phyloP scores from a whole-genome alignment of 2,329 filamentous ascomycete species.

The Canariomyces notabilis region DNA sequence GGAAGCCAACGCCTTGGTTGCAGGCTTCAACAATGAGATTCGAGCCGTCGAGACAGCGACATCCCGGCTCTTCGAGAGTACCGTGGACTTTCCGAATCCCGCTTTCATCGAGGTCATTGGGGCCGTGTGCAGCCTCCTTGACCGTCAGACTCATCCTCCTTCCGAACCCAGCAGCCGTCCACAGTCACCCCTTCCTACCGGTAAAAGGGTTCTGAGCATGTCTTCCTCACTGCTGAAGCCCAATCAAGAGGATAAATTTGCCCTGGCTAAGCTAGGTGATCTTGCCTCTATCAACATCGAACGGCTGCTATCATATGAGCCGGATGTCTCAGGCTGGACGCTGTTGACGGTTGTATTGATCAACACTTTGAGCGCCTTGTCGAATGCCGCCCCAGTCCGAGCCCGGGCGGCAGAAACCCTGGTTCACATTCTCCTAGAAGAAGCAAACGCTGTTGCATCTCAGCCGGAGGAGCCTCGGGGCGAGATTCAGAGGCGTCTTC shows the following conservation, averaged over 20 bases:
- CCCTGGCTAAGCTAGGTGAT: conserved; percentile 68
- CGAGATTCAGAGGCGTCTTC: conserved; percentile 65
- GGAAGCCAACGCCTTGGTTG: conserved; percentile 48
- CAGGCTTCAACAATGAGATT: conserved; percentile 74
- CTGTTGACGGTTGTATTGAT: conserved; percentile 56
- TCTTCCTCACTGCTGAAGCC: conserved; percentile 42
- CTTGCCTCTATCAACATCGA: conserved; percentile 69
- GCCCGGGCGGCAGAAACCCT: conserved; percentile 61
- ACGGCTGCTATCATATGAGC: conserved; percentile 63
- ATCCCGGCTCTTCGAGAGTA: conserved; percentile 83
- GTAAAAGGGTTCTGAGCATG: conserved; percentile 43
- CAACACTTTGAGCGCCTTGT: conserved; percentile 42
- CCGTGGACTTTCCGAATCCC: conserved; percentile 79
- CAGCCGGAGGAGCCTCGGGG: conserved; percentile 48
- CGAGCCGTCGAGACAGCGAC: conserved; percentile 85
- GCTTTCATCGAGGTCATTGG: conserved; percentile 73
- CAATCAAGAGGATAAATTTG: conserved; percentile 60
- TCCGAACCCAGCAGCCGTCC: conserved; percentile 32
- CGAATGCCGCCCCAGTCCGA: conserved; percentile 48
- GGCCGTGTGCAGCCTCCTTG: conserved; percentile 69
- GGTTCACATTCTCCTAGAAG: conserved; percentile 52
- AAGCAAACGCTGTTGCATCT: conserved; percentile 50
- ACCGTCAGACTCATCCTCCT: conserved; percentile 30
- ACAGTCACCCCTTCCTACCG: conserved; percentile 36
- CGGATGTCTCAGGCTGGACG: conserved; percentile 70